phyloP scores from a whole-genome alignment of 352 stramenopile genomes.

The Elongisporangium undulatum region DNA sequence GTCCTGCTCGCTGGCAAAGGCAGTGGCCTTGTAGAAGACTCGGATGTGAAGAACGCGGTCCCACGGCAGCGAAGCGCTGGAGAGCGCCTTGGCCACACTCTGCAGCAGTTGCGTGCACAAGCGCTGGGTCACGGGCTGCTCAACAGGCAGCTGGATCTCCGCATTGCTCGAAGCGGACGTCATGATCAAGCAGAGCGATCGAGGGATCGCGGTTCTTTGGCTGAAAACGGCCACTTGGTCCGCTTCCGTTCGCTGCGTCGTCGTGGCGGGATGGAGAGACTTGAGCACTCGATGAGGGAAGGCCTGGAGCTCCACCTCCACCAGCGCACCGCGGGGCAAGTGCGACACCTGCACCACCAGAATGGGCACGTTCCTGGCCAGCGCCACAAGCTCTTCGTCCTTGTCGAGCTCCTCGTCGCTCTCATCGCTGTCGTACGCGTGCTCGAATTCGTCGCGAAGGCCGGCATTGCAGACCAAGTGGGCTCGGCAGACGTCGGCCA shows the following conservation, averaged over 20 bases:
- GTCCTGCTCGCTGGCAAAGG: slow-evolving; percentile 46
- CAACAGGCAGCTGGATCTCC: not conserved
- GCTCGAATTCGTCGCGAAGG: slow-evolving; percentile 50
- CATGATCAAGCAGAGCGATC: slow-evolving; percentile 49
- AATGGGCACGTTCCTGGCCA: slow-evolving; percentile 48
- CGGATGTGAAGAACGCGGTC: slow-evolving; percentile 62
- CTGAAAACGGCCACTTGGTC: slow-evolving; percentile 12
- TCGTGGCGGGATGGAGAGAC: slow-evolving; percentile 27
- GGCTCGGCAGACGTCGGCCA: slow-evolving; percentile 8
- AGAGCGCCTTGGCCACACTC: slow-evolving; percentile 29
- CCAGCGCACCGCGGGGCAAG: slow-evolving; percentile 59
- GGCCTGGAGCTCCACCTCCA: slow-evolving; percentile 76
- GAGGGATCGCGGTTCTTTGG: slow-evolving; percentile 33
- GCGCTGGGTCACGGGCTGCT: slow-evolving; percentile 14
- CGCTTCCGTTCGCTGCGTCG: slow-evolving; percentile 2
- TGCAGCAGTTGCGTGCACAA: slow-evolving; percentile 21
- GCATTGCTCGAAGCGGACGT: slow-evolving; percentile 19
- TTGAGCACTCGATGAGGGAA: slow-evolving; percentile 65
- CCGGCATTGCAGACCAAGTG: slow-evolving; percentile 43
- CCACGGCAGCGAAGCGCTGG: slow-evolving; percentile 33
- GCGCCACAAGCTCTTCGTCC: slow-evolving; percentile 26
- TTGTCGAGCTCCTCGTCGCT: slow-evolving; percentile 79
- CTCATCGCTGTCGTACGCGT: slow-evolving; percentile 60
- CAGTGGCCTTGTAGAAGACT: slow-evolving; percentile 53
- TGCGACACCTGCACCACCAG: slow-evolving; percentile 63